A percentile compares a stretch with the other conserved stretches of the same genome.
Conservation (phyloP, 768 basidiomycete genomes). For the Multifurca ochricompacta region DNA sequence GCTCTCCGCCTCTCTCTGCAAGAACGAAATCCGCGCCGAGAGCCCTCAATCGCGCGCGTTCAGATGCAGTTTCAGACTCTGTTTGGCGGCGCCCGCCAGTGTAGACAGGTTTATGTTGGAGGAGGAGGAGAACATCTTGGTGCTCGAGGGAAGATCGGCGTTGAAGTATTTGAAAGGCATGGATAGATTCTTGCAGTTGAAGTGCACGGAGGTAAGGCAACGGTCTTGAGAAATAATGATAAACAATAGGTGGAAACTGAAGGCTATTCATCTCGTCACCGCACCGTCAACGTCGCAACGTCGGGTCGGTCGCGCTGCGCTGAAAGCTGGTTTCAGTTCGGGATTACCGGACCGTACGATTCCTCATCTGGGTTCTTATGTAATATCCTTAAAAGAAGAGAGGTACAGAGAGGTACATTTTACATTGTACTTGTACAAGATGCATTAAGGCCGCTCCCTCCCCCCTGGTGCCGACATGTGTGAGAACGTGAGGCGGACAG, state of each 20-base stretch:
- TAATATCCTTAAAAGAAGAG: too few species aligned
- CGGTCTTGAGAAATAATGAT: constrained; percentile 71
- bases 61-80: constrained; percentile 46
- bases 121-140: constrained; percentile 62
- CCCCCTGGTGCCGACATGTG: background rate
- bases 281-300: too few species aligned
- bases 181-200: constrained; percentile 61
- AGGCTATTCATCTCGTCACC: too few species aligned
- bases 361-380: too few species aligned
- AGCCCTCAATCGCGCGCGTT: constrained; percentile 54
- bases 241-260: constrained; percentile 63
- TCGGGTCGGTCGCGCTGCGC: too few species aligned
- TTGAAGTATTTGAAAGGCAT: constrained; percentile 52
- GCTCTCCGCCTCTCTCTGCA: constrained; percentile 81
- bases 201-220: constrained; percentile 68
- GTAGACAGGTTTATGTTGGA: constrained; percentile 91
- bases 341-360: too few species aligned
- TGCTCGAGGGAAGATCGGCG: constrained; percentile 36
- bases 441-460: background rate
- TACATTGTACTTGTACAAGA: too few species aligned
- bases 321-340: too few species aligned
- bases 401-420: too few species aligned
- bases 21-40: constrained; percentile 85
- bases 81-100: constrained; percentile 88
- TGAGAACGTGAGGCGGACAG: background rate